These are phyloP conservation scores for Pisolithus albus DNA, from an alignment of 768 basidiomycete species.

Conservation along the genomic window DNA sequence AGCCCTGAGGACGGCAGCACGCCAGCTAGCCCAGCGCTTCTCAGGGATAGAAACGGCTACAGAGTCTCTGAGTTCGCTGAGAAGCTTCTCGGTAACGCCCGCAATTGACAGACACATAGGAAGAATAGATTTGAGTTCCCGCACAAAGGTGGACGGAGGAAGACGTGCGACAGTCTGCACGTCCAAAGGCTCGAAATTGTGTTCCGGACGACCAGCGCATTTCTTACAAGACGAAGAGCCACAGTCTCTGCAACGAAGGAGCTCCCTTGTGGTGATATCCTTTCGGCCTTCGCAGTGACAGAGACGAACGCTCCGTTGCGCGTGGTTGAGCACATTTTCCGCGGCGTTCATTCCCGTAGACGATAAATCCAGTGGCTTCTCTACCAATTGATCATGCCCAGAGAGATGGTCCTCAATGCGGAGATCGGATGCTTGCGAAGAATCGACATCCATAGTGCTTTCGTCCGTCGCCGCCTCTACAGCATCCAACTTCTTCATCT, in stretches of 20 bases:
- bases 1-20: conserved; percentile 55
- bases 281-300: conserved; percentile 89
- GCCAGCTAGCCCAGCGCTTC: conserved; percentile 65
- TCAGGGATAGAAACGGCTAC: conserved; percentile 39
- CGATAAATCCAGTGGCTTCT: conserved; percentile 65
- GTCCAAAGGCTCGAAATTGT: conserved; percentile 59
- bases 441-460: conserved; percentile 47
- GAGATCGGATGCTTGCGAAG: conserved; percentile 8
- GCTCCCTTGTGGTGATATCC: conserved; percentile 59
- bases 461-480: conserved; percentile 22
- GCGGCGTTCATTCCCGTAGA: conserved; percentile 42
- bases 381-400: conserved; percentile 62
- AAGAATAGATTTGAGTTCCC: conserved; percentile 66
- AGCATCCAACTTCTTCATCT: conserved; percentile 45
- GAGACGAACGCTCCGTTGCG: conserved; percentile 66
- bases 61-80: conserved; percentile 43
- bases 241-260: conserved; percentile 72
- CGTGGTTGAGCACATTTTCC: conserved; percentile 51
- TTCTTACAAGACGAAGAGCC: conserved; percentile 72
- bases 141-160: conserved; percentile 67
- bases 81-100: conserved; percentile 40
- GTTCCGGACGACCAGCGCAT: conserved; percentile 88
- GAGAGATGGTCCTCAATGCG: conserved; percentile 48
- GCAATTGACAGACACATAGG: conserved; percentile 78
- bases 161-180: conserved; percentile 49